Percentiles rank a stretch among this genome's conserved stretches.
phyloP scores from a whole-genome alignment of 2,329 filamentous ascomycete genomes.

The Ceratocystis alfenasii region DNA sequence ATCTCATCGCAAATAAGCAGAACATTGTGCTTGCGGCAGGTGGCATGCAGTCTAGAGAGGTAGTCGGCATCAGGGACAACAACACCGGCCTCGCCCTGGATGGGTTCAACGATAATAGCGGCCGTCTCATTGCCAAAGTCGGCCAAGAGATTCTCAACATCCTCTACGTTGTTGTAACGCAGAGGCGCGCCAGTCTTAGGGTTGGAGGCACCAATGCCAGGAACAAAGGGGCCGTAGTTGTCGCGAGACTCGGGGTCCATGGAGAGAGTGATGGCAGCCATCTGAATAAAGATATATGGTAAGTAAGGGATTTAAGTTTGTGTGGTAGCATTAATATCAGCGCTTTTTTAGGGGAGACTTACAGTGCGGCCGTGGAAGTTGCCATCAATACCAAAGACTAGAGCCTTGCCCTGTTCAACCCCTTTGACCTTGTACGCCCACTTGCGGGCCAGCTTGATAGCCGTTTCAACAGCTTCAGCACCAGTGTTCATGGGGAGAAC shows the following conservation, averaged over 20 bases:
- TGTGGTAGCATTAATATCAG: not conserved
- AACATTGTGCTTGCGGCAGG: constrained; percentile 92
- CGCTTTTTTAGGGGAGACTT: constrained; percentile 31
- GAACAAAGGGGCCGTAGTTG: constrained; percentile 94
- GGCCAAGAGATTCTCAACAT: constrained; percentile 68
- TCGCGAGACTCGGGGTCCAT: constrained; percentile 90
- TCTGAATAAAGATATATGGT: constrained; percentile 37
- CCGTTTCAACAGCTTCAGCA: constrained; percentile 90
- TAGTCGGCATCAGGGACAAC: constrained; percentile 89
- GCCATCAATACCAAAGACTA: constrained; percentile 73
- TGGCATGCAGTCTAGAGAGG: constrained; percentile 61
- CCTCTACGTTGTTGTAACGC: constrained; percentile 72
- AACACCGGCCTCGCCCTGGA: constrained; percentile 94
- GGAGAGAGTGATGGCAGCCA: constrained; percentile 90
- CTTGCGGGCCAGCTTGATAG: constrained; percentile 89
- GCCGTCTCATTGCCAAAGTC: constrained; percentile 74
- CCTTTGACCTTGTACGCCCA: constrained; percentile 97
- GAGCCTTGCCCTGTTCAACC: constrained; percentile 69
- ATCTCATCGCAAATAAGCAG: constrained; percentile 97
- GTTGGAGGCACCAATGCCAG: constrained; percentile 65
- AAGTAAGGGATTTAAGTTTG: not conserved
- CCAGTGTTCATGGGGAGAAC: constrained; percentile 97
- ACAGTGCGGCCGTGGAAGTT: constrained; percentile 97
- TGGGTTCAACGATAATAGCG: constrained; percentile 89
- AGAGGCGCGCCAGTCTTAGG: constrained; percentile 66